Percentiles rank a stretch among this genome's conserved stretches.
phyloP scores from a whole-genome alignment of 2,329 filamentous ascomycete genomes.

The Juglanconis juglandina region DNA sequence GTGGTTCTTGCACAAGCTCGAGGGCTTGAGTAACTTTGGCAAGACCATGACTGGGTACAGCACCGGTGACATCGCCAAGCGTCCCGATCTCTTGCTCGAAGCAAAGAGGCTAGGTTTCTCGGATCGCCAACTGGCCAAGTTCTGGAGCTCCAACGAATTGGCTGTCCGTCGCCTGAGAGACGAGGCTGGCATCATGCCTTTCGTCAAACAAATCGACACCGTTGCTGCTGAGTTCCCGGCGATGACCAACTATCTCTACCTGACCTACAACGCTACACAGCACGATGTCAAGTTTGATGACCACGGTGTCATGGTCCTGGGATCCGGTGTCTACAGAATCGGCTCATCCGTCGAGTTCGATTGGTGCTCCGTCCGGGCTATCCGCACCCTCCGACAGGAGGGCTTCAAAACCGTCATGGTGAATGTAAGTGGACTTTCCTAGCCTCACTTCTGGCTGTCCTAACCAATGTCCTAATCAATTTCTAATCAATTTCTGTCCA shows the following conservation, averaged over 20 bases:
- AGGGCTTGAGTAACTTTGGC: conserved; percentile 84
- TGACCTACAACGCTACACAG: conserved; percentile 90
- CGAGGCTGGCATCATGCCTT: conserved; percentile 81
- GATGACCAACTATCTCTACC: conserved; percentile 91
- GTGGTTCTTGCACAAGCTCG: conserved; percentile 93
- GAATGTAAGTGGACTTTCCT: conserved; percentile 43
- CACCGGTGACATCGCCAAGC: conserved; percentile 61
- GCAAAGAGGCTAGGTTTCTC: conserved; percentile 94
- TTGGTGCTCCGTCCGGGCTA: conserved; percentile 95
- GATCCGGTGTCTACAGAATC: conserved; percentile 94
- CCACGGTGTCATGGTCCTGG: conserved; percentile 91
- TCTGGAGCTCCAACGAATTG: conserved; percentile 91
- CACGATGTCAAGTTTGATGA: conserved; percentile 83
- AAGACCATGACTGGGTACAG: conserved; percentile 70
- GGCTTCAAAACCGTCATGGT: conserved; percentile 96
- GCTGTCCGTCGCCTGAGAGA: conserved; percentile 79
- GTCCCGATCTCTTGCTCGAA: conserved; percentile 66
- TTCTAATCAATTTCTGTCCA: conserved; percentile 13
- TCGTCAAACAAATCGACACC: conserved; percentile 98
- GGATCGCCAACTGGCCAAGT: conserved; percentile 88
- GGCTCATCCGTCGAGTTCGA: conserved; percentile 98
- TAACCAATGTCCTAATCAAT: conserved; percentile 17
- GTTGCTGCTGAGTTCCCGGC: conserved; percentile 96
- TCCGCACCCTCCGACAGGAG: conserved; percentile 79
- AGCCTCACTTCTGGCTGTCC: neutral